A percentile compares a stretch with the other conserved stretches of the same genome.
phyloP scores from a whole-genome alignment of 2,329 filamentous ascomycete genomes.

The Scedosporium dehoogii region DNA sequence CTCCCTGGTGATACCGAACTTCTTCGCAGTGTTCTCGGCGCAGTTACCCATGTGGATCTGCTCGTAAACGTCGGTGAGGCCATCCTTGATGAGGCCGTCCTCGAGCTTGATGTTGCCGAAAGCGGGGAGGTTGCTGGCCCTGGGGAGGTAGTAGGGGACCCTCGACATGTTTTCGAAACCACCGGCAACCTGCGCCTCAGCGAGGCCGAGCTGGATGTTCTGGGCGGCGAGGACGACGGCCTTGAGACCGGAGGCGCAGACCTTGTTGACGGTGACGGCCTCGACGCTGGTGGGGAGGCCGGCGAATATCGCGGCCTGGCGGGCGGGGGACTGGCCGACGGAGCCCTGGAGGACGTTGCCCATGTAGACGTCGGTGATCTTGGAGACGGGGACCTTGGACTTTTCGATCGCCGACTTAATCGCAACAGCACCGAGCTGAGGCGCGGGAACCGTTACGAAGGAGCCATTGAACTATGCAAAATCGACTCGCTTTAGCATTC shows the following conservation, averaged over 20 bases:
- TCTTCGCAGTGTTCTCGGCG: slow-evolving; percentile 89
- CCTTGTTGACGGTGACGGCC: slow-evolving; percentile 93
- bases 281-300: slow-evolving; percentile 75
- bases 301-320: slow-evolving; percentile 83
- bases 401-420: slow-evolving; percentile 87
- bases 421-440: slow-evolving; percentile 79
- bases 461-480: slow-evolving; percentile 77
- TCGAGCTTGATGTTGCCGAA: slow-evolving; percentile 84
- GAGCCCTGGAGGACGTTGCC: slow-evolving; percentile 83
- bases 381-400: slow-evolving; percentile 68
- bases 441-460: slow-evolving; percentile 71
- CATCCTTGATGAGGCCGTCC: slow-evolving; percentile 90
- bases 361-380: slow-evolving; percentile 93
- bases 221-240: slow-evolving; percentile 84
- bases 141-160: slow-evolving; percentile 81
- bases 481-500: not conserved
- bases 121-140: slow-evolving; percentile 69
- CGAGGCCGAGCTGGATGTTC: slow-evolving; percentile 84
- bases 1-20: slow-evolving; percentile 67
- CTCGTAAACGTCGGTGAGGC: slow-evolving; percentile 92
- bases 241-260: slow-evolving; percentile 92
- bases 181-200: slow-evolving; percentile 82
- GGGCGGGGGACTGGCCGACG: slow-evolving; percentile 81
- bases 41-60: slow-evolving; percentile 98
- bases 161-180: slow-evolving; percentile 98